Evolutionary conservation across 805 yeast genomes (phyloP), one percentile per base, ranked within the genome.

Genomic region (Candida bentonensis): DNA sequence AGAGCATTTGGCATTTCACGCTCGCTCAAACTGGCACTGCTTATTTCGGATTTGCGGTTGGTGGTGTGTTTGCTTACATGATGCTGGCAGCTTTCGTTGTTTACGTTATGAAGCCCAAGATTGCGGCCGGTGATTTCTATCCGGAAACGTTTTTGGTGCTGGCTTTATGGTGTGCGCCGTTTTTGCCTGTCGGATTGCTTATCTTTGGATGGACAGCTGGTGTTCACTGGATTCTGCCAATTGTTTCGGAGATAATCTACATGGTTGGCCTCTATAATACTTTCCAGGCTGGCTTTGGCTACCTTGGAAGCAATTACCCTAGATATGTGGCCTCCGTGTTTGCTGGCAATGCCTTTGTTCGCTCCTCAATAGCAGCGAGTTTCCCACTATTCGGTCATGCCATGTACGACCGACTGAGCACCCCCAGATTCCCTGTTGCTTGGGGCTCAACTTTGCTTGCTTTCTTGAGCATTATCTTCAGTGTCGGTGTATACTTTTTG

Each of bases 381-480:
- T 77, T 77, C 64, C 81, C 82, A 39, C 63, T 81, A 42, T 79
- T 80, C 57, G 83, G 82, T 4, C 56, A 66, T 30, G 71, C 73
- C 21, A 68, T 81, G 72, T 81, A 72, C 56, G 61, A 66, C 47
- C 72, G 54, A 34, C 42, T 56, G 28, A 55, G 58, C 3, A 58
- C 53, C 15, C 41, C 59, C 1, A 67, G 64, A 36, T 78, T 63
- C 53, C 81, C 82, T 1, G 76, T 76, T 15, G 82, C 68, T 1
- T 76, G 78, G 79, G 81, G 81, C 2, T 63, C 73, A 7, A 62
- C 72, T 4, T 53, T 74, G 7, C 53, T 72, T 40, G 76, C 69
- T 0, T 67, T 71, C 49, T 50, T 71, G 40, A 53, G 67, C 4
- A 41, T 69, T 20, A 66, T 55, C 78, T 79, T 74, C 63, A 62